These are phyloP conservation scores for Flaveria sonorensis DNA, from an alignment of 129 eudicot genomes.

Conservation along the genomic window DNA sequence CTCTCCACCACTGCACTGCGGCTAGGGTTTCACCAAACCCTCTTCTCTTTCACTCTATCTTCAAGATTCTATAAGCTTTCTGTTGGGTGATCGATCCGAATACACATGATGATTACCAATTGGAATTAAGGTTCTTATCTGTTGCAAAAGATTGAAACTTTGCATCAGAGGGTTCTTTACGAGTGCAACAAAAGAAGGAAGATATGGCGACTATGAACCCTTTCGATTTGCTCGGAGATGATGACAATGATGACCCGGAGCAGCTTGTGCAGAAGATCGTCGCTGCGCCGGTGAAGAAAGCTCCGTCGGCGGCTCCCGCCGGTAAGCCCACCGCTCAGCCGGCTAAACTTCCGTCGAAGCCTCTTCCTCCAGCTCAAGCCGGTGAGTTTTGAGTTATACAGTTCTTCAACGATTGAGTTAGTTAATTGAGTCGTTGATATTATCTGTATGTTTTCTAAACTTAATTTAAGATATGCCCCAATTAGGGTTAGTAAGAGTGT, in stretches of 20 bases:
- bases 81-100: constrained; percentile 10
- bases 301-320: constrained; percentile 39
- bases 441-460: not conserved
- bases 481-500: too few species aligned
- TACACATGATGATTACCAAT: constrained; percentile 16
- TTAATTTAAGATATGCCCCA: too few species aligned
- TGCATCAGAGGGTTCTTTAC: constrained; percentile 17
- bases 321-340: constrained; percentile 41
- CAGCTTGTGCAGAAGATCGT: constrained; percentile 62
- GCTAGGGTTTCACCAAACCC: constrained; percentile 64
- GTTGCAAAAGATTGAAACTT: constrained; percentile 30
- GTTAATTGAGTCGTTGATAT: not conserved
- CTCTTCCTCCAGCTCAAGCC: constrained; percentile 86
- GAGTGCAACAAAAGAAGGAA: constrained; percentile 4
- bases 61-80: not conserved
- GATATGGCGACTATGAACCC: constrained; percentile 86
- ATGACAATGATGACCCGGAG: constrained; percentile 75
- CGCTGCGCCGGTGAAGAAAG: constrained; percentile 42
- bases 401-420: not conserved
- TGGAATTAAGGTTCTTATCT: constrained; percentile 20
- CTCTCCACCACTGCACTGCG: constrained; percentile 44
- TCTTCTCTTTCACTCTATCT: constrained; percentile 13
- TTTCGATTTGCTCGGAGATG: constrained; percentile 87
- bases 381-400: constrained; percentile 42
- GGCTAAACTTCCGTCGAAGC: constrained; percentile 70